Evolutionary conservation across 2,329 filamentous ascomycete species (phyloP), one percentile per base, ranked within the genome.

Genomic region (Colletotrichum sp.): DNA sequence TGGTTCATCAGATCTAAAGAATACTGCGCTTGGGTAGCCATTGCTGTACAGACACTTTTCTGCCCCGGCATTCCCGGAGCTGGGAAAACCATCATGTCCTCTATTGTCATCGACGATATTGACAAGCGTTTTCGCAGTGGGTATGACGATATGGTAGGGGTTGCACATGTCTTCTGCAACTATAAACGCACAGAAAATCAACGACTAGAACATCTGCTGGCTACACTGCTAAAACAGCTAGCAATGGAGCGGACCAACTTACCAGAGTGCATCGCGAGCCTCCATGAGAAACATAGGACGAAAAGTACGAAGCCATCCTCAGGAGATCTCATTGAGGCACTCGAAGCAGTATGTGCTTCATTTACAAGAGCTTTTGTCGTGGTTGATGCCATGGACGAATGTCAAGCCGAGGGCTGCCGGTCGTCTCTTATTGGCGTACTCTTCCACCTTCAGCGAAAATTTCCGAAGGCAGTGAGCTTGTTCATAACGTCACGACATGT

Each of bases 81-180:
- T 0, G 88, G 88, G 4, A 90, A 90, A 79, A 90, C 88, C 1
- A 87, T 89, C 6, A 70, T 88, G 2, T 80, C 86, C 1, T 84
- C 87, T 0, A 83, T 85, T 11, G 83, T 87, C 0, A 77, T 90
- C 1, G 81, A 89, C 5, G n/a, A 88, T 29, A 80, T 90, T 5
- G 16, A 12, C 6, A 72, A 25, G 2, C 57, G 36, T 3, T 84
- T 82, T 63, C 16, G 71, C 1, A 75, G 32, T 34, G 9, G 30
- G 5, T 32, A 80, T 3, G 77, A 83, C 16, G 2, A n/a, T 0
- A 71, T 9, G 3, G 64, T 85, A 39, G 85, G 85, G 1, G 81
- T 90, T 32, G 86, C 85, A 1, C 90, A 87, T 36, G 27, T 90
- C 0, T 91, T 88, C 72, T 88, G 84, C 80, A 86, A 87, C 69